Evolutionary conservation across 2,329 filamentous ascomycete genomes (phyloP).

Genomic region (Venturia pyrina): DNA sequence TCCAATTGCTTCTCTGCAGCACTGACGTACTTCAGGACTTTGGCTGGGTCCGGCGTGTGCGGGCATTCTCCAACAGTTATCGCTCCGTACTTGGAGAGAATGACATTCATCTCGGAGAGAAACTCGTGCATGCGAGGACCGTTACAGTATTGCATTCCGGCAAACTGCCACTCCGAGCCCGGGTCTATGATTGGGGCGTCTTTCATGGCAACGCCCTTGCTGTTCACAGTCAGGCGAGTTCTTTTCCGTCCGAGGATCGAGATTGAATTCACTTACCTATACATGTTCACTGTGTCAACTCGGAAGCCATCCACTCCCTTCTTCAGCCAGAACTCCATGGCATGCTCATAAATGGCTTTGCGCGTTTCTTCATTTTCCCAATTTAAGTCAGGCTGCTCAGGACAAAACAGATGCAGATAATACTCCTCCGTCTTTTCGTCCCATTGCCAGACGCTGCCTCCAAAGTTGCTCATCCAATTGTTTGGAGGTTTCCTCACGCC

Average conservation of each 20-base stretch:
- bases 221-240: constrained; percentile 2
- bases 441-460: constrained; percentile 20
- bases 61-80: constrained; percentile 64
- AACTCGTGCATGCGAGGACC: constrained; percentile 61
- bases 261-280: not conserved
- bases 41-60: constrained; percentile 46
- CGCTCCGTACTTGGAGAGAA: constrained; percentile 52
- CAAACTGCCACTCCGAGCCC: constrained; percentile 21
- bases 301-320: constrained; percentile 13
- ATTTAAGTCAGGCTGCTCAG: constrained; percentile 13
- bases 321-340: constrained; percentile 13
- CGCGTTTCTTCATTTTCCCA: constrained; percentile 12
- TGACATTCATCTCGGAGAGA: constrained; percentile 50
- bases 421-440: constrained; percentile 13
- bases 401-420: constrained; percentile 13
- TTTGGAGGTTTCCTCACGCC: constrained; percentile 12
- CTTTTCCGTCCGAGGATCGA: not conserved
- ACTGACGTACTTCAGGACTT: constrained; percentile 51
- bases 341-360: constrained; percentile 14
- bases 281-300: constrained; percentile 14
- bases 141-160: constrained; percentile 49
- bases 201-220: constrained; percentile 9
- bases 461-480: constrained; percentile 35
- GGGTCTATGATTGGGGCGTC: constrained; percentile 13
- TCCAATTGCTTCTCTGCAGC: constrained; percentile 49